Percentiles rank a stretch among this genome's conserved stretches.
These are phyloP conservation scores for Mucor lusitanicus DNA, from an alignment of 371 early-diverging fungal genomes.

Conservation along the genomic window DNA sequence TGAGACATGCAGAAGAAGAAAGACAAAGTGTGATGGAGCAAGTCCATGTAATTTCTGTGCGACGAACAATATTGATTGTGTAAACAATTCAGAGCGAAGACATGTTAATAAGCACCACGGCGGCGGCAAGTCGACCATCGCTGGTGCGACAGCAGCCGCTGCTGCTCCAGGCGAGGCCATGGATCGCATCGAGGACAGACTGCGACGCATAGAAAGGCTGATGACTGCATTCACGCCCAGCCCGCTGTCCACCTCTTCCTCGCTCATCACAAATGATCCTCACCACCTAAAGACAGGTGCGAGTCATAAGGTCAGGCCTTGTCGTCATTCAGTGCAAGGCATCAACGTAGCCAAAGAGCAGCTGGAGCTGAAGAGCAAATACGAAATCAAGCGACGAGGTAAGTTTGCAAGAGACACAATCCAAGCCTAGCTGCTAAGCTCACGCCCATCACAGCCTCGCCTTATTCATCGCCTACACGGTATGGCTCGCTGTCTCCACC, in stretches of 20 bases:
- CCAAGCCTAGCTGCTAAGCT: too few relatives aligned
- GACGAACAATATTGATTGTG: conserved; percentile 43
- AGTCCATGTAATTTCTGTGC: conserved; percentile 39
- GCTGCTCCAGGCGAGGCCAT: conserved; percentile 31
- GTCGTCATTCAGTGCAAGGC: conserved; percentile 54
- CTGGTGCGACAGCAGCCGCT: too few relatives aligned
- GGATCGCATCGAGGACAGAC: conserved; percentile 52
- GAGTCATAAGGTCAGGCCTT: conserved; percentile 30
- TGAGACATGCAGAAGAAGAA: conserved; percentile 40
- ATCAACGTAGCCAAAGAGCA: conserved; percentile 48
- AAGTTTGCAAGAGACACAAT: not conserved
- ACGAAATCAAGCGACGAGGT: conserved; percentile 18
- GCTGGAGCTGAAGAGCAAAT: conserved; percentile 20
- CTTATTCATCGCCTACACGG: conserved; percentile 14
- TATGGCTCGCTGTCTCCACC: conserved; percentile 24
- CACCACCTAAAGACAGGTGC: conserved; percentile 8
- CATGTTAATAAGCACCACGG: conserved; percentile 12
- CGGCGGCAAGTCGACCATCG: not conserved
- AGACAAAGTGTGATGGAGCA: conserved; percentile 41
- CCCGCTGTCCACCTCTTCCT: conserved; percentile 18
- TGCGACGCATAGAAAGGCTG: conserved; percentile 48
- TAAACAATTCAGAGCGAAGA: conserved; percentile 49
- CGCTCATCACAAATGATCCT: not conserved
- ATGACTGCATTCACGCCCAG: conserved; percentile 53
- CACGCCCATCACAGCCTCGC: conserved; percentile 4